Evolutionary conservation across 495 filamentous ascomycete species (phyloP).

Genomic region (Cairneyella variabilis): DNA sequence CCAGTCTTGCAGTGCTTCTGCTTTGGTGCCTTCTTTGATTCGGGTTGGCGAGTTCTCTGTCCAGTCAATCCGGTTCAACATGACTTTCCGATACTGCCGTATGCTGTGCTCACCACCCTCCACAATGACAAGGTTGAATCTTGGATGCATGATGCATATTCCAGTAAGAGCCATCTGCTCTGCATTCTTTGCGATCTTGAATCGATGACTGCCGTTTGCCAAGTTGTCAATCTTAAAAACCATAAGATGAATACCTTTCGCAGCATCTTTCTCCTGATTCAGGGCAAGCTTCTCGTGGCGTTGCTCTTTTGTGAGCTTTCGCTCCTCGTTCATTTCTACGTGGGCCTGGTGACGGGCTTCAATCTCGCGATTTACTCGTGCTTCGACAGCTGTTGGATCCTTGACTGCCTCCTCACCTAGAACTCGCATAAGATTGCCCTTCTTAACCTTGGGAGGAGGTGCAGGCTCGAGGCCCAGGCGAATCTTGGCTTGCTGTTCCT

Average conservation of each 20-base stretch:
- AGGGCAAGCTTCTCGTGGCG: slow-evolving; percentile 75
- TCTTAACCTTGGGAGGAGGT: slow-evolving; percentile 91
- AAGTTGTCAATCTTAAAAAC: slow-evolving; percentile 89
- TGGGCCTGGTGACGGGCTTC: slow-evolving; percentile 77
- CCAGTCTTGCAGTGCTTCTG: slow-evolving; percentile 63
- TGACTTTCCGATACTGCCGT: slow-evolving; percentile 79
- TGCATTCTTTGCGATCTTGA: slow-evolving; percentile 87
- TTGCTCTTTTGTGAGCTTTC: slow-evolving; percentile 89
- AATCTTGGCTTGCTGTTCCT: slow-evolving; percentile 95
- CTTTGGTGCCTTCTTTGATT: slow-evolving; percentile 52
- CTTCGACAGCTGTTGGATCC: slow-evolving; percentile 95
- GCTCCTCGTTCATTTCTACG: slow-evolving; percentile 73
- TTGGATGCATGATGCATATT: slow-evolving; percentile 83
- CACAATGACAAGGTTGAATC: slow-evolving; percentile 82
- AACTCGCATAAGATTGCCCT: slow-evolving; percentile 93
- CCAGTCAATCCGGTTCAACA: slow-evolving; percentile 93
- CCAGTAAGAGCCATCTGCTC: slow-evolving; percentile 84
- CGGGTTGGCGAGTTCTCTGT: slow-evolving; percentile 76
- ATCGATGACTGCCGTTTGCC: slow-evolving; percentile 85
- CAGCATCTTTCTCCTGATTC: slow-evolving; percentile 85
- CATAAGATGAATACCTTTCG: slow-evolving; percentile 74
- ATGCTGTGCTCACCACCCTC: slow-evolving; percentile 83
- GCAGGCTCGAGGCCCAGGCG: slow-evolving; percentile 84
- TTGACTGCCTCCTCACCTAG: slow-evolving; percentile 97
- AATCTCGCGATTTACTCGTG: slow-evolving; percentile 86